Conservation (phyloP, 1,284 basidiomycete genomes). For the Apiotrichum akiyoshidainum region DNA sequence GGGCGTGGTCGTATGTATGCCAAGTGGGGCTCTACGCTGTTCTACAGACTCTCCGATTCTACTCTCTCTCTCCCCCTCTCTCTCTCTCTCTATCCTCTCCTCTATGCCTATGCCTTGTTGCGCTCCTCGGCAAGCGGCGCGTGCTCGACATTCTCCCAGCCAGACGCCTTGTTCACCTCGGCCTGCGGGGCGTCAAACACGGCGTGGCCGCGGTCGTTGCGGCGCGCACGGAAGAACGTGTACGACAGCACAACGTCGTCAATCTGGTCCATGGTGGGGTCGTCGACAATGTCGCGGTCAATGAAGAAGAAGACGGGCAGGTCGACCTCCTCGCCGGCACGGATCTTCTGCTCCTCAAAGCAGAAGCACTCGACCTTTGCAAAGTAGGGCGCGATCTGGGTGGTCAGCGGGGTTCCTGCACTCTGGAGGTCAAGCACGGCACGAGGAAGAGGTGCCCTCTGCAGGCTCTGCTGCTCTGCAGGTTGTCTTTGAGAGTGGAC, state of each 20-base stretch:
- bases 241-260: conserved; percentile 92
- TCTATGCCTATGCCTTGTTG: not conserved
- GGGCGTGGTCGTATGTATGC: not conserved
- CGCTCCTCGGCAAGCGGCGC: conserved; percentile 9
- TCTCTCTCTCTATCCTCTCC: too few species aligned
- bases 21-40: not conserved
- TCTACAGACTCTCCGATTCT: not conserved
- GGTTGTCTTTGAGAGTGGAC: too few species aligned
- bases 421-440: too few species aligned
- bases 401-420: conserved; percentile 3
- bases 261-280: conserved; percentile 77
- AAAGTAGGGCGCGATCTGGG: conserved; percentile 93
- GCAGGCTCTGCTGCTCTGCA: too few species aligned
- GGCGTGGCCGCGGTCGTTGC: conserved; percentile 73
- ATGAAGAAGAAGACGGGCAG: conserved; percentile 99
- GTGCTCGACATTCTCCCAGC: conserved; percentile 55
- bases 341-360: conserved; percentile 95
- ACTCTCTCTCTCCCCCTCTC: not conserved
- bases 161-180: conserved; percentile 69
- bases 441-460: too few species aligned
- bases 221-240: conserved; percentile 91
- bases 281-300: conserved; percentile 91
- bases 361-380: conserved; percentile 99
- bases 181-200: conserved; percentile 81
- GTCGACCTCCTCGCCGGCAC: conserved; percentile 95